phyloP scores from a whole-genome alignment of 129 eudicot genomes.

The Flaveria brownii region DNA sequence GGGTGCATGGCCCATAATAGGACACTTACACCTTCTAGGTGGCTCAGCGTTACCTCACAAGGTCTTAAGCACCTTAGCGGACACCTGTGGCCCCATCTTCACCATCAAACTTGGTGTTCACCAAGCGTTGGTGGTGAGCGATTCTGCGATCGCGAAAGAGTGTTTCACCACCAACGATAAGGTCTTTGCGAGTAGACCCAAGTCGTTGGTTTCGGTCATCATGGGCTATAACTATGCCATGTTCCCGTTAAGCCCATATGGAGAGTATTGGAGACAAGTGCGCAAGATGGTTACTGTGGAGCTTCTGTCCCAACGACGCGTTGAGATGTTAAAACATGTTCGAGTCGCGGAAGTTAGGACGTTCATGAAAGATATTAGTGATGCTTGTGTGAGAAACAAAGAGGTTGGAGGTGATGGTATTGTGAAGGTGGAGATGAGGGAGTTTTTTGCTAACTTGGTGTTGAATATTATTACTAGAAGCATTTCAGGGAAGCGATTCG shows the following conservation, averaged over 20 bases:
- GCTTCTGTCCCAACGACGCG: not conserved
- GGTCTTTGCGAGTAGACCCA: not conserved
- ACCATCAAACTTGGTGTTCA: constrained; percentile 7
- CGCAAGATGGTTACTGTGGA: not conserved
- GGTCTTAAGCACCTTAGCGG: not conserved
- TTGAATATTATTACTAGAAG: not conserved
- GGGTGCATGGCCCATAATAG: constrained; percentile 14
- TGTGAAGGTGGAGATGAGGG: constrained; percentile 17
- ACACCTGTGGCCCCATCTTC: not conserved
- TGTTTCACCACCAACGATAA: constrained; percentile 7
- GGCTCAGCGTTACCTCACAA: not conserved
- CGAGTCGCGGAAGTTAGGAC: constrained; percentile 8
- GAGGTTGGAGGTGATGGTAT: not conserved
- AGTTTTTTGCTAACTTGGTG: constrained; percentile 4
- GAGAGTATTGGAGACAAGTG: not conserved
- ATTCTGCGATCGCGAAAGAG: not conserved
- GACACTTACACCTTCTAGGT: constrained; percentile 12
- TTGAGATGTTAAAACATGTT: not conserved
- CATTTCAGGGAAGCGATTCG: not conserved
- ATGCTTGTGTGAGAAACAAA: constrained; percentile 8
- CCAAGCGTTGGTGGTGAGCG: not conserved
- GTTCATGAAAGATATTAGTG: not conserved
- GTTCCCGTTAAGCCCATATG: constrained; percentile 9
- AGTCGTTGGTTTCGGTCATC: constrained; percentile 2
- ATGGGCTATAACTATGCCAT: constrained; percentile 15